A percentile compares a stretch with the other conserved stretches of the same genome.
Evolutionary conservation across 129 eudicot species (phyloP).

Genomic region (Arctium minus): DNA sequence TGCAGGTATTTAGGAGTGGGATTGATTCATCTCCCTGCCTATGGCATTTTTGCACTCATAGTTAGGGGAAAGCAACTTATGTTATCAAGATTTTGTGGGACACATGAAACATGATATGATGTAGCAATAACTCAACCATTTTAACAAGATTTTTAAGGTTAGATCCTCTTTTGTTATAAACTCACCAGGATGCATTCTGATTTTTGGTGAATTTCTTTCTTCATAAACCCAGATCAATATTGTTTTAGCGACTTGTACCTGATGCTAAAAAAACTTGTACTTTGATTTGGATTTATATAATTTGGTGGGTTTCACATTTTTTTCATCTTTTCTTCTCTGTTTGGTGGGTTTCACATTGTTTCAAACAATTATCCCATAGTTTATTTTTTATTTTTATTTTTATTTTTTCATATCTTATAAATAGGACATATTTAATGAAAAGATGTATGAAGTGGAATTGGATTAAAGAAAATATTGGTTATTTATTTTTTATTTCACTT

Average conservation of each 20-base stretch:
- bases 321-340: neutral
- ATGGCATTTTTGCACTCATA: constrained; percentile 47
- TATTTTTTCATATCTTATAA: neutral
- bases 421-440: neutral
- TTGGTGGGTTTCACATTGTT: neutral
- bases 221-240: neutral
- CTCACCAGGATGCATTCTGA: neutral
- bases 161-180: constrained; percentile 4
- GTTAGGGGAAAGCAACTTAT: constrained; percentile 49
- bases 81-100: constrained; percentile 45
- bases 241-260: neutral
- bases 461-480: neutral
- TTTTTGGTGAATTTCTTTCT: neutral
- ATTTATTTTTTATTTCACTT: neutral
- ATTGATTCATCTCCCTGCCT: constrained; percentile 67
- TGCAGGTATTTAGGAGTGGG: constrained; percentile 90
- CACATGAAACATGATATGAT: constrained; percentile 30
- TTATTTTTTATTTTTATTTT: no score
- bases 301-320: neutral
- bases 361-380: neutral
- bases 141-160: constrained; percentile 15
- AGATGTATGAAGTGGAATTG: neutral
- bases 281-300: neutral
- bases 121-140: neutral
- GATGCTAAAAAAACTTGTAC: neutral